Evolutionary conservation across 768 basidiomycete species (phyloP), one percentile per base, ranked within the genome.

Genomic region (Cubamyces lactineus): DNA sequence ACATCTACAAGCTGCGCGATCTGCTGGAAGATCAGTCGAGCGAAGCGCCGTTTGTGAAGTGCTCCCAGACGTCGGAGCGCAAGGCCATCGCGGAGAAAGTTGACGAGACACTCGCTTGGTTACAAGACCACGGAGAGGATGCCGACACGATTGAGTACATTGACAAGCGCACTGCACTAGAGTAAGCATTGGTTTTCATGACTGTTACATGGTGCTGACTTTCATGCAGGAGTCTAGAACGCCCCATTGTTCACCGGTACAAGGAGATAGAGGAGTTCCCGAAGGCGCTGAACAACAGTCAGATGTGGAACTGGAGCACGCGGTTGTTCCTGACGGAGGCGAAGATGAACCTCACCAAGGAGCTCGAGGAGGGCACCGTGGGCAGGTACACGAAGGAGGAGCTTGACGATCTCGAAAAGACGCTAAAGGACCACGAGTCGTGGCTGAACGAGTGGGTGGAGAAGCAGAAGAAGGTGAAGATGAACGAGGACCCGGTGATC

Each of bases 351-450:
- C 76, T 90, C 46, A 92, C 92, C 2, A 75, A 76, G 3, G 91
- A 91, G 66, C 75, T 80, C 15, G 79, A 80, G 11, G 81, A 79
- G 0, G 87, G 81, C 5, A 74, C 86, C 7, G 86, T 85, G 0
- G 86, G 89, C 0, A 92, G 91, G 71, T 97, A 90, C 86, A 95
- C 94, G 0, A 72, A 79, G 16, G 90, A 87, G n/a, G 97, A 99
- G 73, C 81, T 98, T 16, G 88, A 89, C 58, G 79, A 72, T 2
- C 86, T 98, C 17, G 89, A 95, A 74, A 84, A 80, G 71, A 80
- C 86, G 59, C 77, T 97, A 59, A 84, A 83, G 69, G 91, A 91
- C 53, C 88, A 93, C 68, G 92, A 93, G 74, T 65, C 76, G 26
- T 99, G 97, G 97, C 77, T 98, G 64, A 80, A 86, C 66, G 87